Percentiles rank a stretch among this genome's conserved stretches.
Evolutionary conservation across 805 yeast genomes (phyloP).

Genomic region (Wickerhamiella slavikovae): DNA sequence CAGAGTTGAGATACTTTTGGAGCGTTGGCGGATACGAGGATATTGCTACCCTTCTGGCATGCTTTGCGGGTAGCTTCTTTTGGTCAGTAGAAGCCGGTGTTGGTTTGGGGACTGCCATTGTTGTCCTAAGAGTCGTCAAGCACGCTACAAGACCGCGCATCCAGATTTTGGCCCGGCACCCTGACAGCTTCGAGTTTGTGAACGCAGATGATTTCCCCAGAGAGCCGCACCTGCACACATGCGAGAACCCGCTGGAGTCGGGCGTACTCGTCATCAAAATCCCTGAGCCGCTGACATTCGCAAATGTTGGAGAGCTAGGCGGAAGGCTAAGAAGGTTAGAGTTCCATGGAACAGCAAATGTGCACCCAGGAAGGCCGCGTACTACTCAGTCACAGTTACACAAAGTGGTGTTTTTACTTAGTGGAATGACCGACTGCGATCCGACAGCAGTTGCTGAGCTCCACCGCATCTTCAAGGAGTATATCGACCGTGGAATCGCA

Average conservation of each 20-base stretch:
- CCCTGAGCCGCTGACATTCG: slow-evolving; percentile 78
- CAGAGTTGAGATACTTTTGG: slow-evolving; percentile 54
- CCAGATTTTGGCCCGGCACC: slow-evolving; percentile 56
- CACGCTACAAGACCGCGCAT: slow-evolving; percentile 69
- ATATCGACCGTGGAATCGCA: slow-evolving; percentile 29
- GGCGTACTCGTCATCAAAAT: slow-evolving; percentile 62
- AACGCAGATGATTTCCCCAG: slow-evolving; percentile 46
- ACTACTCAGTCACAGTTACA: slow-evolving; percentile 27
- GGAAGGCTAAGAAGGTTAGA: slow-evolving; percentile 49
- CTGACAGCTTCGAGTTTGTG: slow-evolving; percentile 38
- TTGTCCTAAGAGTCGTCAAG: slow-evolving; percentile 56
- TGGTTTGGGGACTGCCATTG: slow-evolving; percentile 65
- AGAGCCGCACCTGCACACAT: too few species aligned
- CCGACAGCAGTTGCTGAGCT: slow-evolving; percentile 62
- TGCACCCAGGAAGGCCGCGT: slow-evolving; percentile 56
- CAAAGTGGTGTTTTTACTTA: slow-evolving; percentile 50
- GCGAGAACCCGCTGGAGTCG: slow-evolving; percentile 30
- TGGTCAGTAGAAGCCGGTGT: slow-evolving; percentile 82
- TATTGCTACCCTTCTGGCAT: slow-evolving; percentile 42
- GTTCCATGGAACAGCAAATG: slow-evolving; percentile 48
- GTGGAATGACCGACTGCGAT: slow-evolving; percentile 67
- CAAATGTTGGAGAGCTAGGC: slow-evolving; percentile 62
- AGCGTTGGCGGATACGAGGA: slow-evolving; percentile 60
- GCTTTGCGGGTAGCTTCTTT: slow-evolving; percentile 40
- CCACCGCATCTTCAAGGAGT: slow-evolving; percentile 34